phyloP scores from a whole-genome alignment of 257 asterid species.

The Orobanche coerulescens region DNA sequence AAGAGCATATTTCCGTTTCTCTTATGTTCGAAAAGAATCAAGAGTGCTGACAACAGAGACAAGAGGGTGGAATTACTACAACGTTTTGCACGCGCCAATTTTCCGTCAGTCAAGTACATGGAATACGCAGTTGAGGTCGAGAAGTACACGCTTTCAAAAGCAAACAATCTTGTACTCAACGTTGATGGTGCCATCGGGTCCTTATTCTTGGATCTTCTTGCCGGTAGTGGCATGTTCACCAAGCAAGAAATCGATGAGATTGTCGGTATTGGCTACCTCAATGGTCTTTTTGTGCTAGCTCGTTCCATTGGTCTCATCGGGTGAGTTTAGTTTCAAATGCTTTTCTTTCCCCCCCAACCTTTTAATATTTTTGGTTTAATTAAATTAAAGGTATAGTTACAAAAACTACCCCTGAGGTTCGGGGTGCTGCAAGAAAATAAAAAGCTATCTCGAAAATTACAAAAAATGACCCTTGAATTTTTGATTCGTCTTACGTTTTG shows the following conservation, averaged over 20 bases:
- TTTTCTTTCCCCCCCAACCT: not conserved
- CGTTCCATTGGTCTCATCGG: slow-evolving; percentile 99
- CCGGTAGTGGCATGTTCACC: slow-evolving; percentile 98
- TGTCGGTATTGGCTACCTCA: slow-evolving; percentile 85
- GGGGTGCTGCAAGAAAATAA: too few species aligned
- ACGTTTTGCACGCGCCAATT: slow-evolving; percentile 70
- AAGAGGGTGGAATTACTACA: slow-evolving; percentile 93
- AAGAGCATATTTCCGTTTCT: slow-evolving; percentile 8
- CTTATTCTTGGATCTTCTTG: slow-evolving; percentile 95
- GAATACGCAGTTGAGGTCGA: slow-evolving; percentile 98
- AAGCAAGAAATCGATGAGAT: slow-evolving; percentile 93
- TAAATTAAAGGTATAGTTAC: not conserved
- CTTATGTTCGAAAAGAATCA: slow-evolving; percentile 47
- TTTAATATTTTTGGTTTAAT: not conserved
- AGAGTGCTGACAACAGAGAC: slow-evolving; percentile 99
- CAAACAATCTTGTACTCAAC: slow-evolving; percentile 90
- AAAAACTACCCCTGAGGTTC: not conserved
- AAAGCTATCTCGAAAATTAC: too few species aligned
- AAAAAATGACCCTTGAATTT: not conserved
- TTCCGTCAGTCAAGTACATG: slow-evolving; percentile 97
- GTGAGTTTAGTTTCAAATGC: slow-evolving; percentile 35
- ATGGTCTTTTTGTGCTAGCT: slow-evolving; percentile 94
- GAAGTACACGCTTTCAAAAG: slow-evolving; percentile 86
- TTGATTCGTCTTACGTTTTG: not conserved
- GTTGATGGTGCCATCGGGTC: slow-evolving; percentile 99